Percentiles rank a stretch among this genome's conserved stretches.
Conservation (phyloP, 2,329 filamentous ascomycete genomes). For the Cryphonectria carpinicola region DNA sequence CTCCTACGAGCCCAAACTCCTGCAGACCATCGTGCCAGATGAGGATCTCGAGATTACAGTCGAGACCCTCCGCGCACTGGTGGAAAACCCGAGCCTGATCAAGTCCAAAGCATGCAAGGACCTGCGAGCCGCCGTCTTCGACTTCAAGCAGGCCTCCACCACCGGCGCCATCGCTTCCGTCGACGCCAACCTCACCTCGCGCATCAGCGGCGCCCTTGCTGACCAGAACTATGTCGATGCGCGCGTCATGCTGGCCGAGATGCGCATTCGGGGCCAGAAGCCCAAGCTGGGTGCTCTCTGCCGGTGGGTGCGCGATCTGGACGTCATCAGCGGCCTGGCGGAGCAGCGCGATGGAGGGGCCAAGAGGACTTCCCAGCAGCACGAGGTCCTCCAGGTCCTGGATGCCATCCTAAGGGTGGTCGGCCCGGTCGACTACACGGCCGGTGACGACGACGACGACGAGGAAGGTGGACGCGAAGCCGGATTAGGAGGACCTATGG, state of each 20-base stretch:
- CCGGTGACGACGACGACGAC: background rate
- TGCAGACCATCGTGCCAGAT: conserved; percentile 26
- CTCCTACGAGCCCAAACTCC: conserved; percentile 18
- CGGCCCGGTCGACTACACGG: conserved; percentile 60
- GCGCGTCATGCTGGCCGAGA: conserved; percentile 67
- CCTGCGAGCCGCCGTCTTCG: conserved; percentile 67
- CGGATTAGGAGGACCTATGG: conserved; percentile 48
- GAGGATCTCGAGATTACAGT: conserved; percentile 29
- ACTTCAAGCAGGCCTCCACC: conserved; percentile 70
- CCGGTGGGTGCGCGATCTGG: conserved; percentile 73
- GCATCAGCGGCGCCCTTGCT: conserved; percentile 67
- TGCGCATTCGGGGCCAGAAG: conserved; percentile 67
- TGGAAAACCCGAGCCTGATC: conserved; percentile 61
- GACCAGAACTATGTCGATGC: conserved; percentile 70
- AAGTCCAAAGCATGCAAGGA: conserved; percentile 72
- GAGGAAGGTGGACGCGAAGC: background rate
- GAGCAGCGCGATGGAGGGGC: conserved; percentile 53
- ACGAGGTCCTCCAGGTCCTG: conserved; percentile 62
- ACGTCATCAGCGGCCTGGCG: conserved; percentile 68
- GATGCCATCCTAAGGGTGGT: conserved; percentile 68
- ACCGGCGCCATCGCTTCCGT: conserved; percentile 63
- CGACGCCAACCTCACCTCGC: conserved; percentile 66
- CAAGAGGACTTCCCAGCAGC: conserved; percentile 49
- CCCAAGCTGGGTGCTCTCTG: conserved; percentile 71
- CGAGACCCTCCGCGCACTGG: conserved; percentile 25